Evolutionary conservation across 2,329 filamentous ascomycete genomes (phyloP).

Genomic region (Alternaria triticina): DNA sequence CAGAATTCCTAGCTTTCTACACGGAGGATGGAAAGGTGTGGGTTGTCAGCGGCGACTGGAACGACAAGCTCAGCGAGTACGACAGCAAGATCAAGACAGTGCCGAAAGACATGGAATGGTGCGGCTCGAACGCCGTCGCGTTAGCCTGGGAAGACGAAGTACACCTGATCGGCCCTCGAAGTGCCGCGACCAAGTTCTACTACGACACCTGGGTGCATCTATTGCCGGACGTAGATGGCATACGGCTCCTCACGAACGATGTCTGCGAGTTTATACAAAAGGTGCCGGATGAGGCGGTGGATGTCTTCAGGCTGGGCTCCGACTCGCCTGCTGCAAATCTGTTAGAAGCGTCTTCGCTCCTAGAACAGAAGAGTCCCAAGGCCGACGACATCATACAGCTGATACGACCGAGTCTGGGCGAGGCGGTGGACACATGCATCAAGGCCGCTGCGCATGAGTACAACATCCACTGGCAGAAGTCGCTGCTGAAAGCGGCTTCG

Average conservation of each 20-base stretch:
- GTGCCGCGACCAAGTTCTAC: constrained; percentile 77
- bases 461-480: constrained; percentile 89
- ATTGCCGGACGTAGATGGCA: constrained; percentile 86
- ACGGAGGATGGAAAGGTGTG: constrained; percentile 82
- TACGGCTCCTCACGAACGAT: constrained; percentile 87
- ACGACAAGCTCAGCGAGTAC: constrained; percentile 89
- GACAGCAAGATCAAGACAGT: constrained; percentile 84
- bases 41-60: constrained; percentile 94
- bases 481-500: constrained; percentile 92
- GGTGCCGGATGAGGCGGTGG: constrained; percentile 82
- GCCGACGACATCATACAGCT: constrained; percentile 97
- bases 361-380: constrained; percentile 93
- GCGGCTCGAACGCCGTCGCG: constrained; percentile 89
- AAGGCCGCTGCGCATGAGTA: constrained; percentile 94
- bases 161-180: constrained; percentile 86
- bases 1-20: constrained; percentile 86
- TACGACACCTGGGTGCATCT: constrained; percentile 93
- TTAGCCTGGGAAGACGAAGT: constrained; percentile 98
- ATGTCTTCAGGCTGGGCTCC: constrained; percentile 88
- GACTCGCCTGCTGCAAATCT: constrained; percentile 91
- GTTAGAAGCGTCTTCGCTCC: constrained; percentile 86
- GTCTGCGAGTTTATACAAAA: constrained; percentile 98
- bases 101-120: constrained; percentile 92
- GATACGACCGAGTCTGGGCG: constrained; percentile 83
- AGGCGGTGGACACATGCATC: constrained; percentile 93